Conservation (phyloP, 257 asterid species). For the Buddleja alternifolia region DNA sequence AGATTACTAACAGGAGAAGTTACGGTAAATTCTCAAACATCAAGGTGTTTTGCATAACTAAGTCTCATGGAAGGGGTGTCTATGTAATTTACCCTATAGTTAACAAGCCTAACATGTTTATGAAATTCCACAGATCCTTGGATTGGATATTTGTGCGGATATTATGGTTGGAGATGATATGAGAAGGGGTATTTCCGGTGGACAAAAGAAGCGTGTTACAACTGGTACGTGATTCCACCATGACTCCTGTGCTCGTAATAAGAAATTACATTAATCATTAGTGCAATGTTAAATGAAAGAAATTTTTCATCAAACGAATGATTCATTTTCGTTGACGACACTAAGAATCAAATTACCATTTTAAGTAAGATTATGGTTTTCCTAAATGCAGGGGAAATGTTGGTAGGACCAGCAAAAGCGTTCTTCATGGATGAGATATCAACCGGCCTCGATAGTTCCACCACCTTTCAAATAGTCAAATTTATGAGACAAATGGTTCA, state of each 20-base stretch:
- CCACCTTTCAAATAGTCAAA: slow-evolving; percentile 64
- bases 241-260: background rate
- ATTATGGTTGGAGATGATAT: slow-evolving; percentile 71
- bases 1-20: too few relatives aligned
- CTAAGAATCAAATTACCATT: background rate
- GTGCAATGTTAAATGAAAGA: background rate
- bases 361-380: slow-evolving; percentile 5
- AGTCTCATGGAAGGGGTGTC: too few relatives aligned
- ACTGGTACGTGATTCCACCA: slow-evolving; percentile 46
- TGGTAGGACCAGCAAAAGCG: slow-evolving; percentile 73
- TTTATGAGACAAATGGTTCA: slow-evolving; percentile 74
- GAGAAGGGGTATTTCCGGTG: slow-evolving; percentile 76
- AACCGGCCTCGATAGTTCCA: slow-evolving; percentile 70
- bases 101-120: slow-evolving; percentile 18
- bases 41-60: too few relatives aligned
- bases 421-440: slow-evolving; percentile 77
- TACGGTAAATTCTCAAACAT: too few relatives aligned
- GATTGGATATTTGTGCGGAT: slow-evolving; percentile 70
- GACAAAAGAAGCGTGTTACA: slow-evolving; percentile 72
- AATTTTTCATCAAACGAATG: too few relatives aligned
- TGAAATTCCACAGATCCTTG: slow-evolving; percentile 54
- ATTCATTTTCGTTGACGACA: too few relatives aligned
- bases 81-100: too few relatives aligned
- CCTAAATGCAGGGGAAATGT: slow-evolving; percentile 58
- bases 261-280: background rate